Conservation (phyloP, 2,329 filamentous ascomycete species). For the Paradendryphiella salina region DNA sequence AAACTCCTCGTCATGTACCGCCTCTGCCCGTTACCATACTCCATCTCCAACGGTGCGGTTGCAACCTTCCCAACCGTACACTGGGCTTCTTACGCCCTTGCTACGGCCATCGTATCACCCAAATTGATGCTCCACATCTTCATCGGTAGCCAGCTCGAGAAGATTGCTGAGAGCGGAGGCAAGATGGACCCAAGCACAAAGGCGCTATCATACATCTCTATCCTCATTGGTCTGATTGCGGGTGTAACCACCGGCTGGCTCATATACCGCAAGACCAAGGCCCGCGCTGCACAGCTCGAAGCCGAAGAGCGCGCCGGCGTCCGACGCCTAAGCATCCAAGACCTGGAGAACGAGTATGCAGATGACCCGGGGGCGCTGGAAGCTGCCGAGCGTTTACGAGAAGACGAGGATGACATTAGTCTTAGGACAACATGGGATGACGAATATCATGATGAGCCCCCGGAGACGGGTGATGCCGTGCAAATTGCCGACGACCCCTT, state of each 20-base stretch:
- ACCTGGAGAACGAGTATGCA: conserved; percentile 47
- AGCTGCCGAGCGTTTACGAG: conserved; percentile 47
- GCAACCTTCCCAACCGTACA: conserved; percentile 89
- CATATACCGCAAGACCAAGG: conserved; percentile 71
- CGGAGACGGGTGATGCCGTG: conserved; percentile 48
- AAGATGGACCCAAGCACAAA: conserved; percentile 80
- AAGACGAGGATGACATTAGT: conserved; percentile 58
- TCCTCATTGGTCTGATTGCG: conserved; percentile 69
- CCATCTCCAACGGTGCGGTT: conserved; percentile 89
- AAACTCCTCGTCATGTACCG: conserved; percentile 89
- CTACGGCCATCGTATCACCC: conserved; percentile 79
- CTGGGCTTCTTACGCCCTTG: conserved; percentile 73
- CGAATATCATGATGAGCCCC: conserved; percentile 50
- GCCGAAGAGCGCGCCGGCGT: conserved; percentile 50
- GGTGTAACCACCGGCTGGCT: conserved; percentile 78
- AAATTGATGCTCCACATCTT: conserved; percentile 93
- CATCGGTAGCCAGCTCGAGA: conserved; percentile 80
- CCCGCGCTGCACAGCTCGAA: conserved; percentile 55
- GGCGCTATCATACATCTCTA: conserved; percentile 80
- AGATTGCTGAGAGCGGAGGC: conserved; percentile 79
- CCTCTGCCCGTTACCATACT: conserved; percentile 90
- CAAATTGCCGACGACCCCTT: conserved; percentile 51
- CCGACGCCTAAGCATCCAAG: conserved; percentile 38
- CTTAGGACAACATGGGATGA: conserved; percentile 55
- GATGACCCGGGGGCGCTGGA: conserved; percentile 52